Evolutionary conservation across 192 early-diverging fungal species (phyloP).

Genomic region (Backusella parvicylindrica): DNA sequence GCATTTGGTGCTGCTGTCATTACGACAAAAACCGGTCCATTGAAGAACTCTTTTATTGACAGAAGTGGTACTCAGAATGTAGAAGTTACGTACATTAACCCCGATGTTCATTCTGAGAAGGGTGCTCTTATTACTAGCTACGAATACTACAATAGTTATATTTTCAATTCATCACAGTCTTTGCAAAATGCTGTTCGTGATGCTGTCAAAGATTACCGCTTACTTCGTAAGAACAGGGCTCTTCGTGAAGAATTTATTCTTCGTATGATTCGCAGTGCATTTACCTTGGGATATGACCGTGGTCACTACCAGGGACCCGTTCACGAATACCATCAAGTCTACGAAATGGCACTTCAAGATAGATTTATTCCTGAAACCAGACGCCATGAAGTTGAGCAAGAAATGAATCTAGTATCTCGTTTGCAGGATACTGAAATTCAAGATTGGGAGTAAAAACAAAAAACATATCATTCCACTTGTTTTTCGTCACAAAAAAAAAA

Average conservation of each 20-base stretch:
- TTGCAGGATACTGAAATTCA: slow-evolving; percentile 1
- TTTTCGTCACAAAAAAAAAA: neutral
- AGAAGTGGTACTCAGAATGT: slow-evolving; percentile 15
- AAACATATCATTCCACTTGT: neutral
- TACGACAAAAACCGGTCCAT: slow-evolving; percentile 44
- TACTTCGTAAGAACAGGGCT: slow-evolving; percentile 16
- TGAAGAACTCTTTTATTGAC: slow-evolving; percentile 49
- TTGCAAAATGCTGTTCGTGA: slow-evolving; percentile 40
- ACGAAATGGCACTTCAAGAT: slow-evolving; percentile 11
- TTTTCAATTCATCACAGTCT: slow-evolving; percentile 18
- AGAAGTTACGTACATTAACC: neutral
- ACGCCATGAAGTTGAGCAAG: slow-evolving; percentile 11
- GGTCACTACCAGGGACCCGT: slow-evolving; percentile 38
- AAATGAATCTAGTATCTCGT: slow-evolving; percentile 3
- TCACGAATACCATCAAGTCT: slow-evolving; percentile 40
- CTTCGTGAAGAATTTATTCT: slow-evolving; percentile 43
- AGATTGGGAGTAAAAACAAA: slow-evolving; percentile 4
- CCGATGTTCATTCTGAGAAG: slow-evolving; percentile 9
- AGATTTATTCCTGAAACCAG: neutral
- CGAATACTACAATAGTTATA: slow-evolving; percentile 43
- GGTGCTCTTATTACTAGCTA: slow-evolving; percentile 24
- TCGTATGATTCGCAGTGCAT: slow-evolving; percentile 43
- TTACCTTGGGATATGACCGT: slow-evolving; percentile 48
- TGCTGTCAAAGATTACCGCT: slow-evolving; percentile 29
- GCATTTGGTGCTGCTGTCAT: slow-evolving; percentile 49